These are phyloP conservation scores for Microascus cirrosus DNA, from an alignment of 2,329 filamentous ascomycete genomes.

Conservation along the genomic window DNA sequence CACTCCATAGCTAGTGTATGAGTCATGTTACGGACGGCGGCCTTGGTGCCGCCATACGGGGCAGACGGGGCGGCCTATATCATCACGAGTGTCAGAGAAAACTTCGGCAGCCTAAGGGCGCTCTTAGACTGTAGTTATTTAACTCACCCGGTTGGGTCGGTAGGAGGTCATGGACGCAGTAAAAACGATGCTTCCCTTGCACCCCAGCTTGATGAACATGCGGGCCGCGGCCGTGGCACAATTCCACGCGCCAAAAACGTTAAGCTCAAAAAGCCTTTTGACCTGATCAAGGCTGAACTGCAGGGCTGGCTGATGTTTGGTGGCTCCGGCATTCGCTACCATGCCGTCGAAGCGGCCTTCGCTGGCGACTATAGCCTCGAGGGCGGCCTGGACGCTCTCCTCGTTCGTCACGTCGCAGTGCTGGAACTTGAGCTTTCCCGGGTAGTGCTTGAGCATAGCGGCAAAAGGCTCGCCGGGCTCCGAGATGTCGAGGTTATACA, in stretches of 20 bases:
- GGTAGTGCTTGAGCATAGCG: slow-evolving; percentile 24
- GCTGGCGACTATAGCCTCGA: slow-evolving; percentile 25
- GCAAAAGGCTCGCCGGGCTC: slow-evolving; percentile 14
- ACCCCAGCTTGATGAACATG: slow-evolving; percentile 22
- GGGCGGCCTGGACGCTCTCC: background rate
- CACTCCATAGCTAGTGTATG: slow-evolving; percentile 34
- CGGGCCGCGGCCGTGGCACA: slow-evolving; percentile 32
- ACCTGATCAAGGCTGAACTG: slow-evolving; percentile 22
- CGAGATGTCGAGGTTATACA: slow-evolving; percentile 15
- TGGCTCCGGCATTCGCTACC: slow-evolving; percentile 37
- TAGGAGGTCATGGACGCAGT: slow-evolving; percentile 36
- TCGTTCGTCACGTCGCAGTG: slow-evolving; percentile 20
- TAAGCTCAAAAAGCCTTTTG: slow-evolving; percentile 21
- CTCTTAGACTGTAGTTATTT: too few relatives aligned
- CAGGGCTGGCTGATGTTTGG: slow-evolving; percentile 38
- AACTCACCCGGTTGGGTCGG: slow-evolving; percentile 28
- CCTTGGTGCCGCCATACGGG: slow-evolving; percentile 33
- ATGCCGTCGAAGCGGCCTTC: slow-evolving; percentile 34
- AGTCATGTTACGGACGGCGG: slow-evolving; percentile 26
- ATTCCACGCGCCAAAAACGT: slow-evolving; percentile 28
- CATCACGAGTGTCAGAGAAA: too few relatives aligned
- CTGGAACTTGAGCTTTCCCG: slow-evolving; percentile 25
- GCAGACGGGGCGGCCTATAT: slow-evolving; percentile 29
- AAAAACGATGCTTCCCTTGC: slow-evolving; percentile 27
- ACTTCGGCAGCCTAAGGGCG: too few relatives aligned